These are phyloP conservation scores for Cladorrhinum sp. DNA, from an alignment of 2,329 filamentous ascomycete species.

Conservation along the genomic window DNA sequence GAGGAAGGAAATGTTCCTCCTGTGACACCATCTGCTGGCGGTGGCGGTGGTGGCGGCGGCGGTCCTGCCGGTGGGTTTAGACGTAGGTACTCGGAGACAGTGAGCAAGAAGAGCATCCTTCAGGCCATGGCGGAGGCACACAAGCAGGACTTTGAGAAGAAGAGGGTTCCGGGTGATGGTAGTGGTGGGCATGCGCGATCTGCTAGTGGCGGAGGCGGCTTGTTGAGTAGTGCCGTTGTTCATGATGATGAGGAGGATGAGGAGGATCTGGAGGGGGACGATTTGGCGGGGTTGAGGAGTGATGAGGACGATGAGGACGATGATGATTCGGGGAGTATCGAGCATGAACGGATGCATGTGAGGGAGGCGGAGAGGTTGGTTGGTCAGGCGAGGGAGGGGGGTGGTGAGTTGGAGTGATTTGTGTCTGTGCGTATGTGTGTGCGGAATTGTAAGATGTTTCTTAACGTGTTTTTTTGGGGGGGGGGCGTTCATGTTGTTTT, in stretches of 20 bases:
- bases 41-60: constrained; percentile 6
- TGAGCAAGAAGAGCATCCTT: constrained; percentile 40
- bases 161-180: constrained; percentile 42
- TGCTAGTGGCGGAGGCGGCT: constrained; percentile 1
- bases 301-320: constrained; percentile 35
- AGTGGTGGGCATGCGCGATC: not conserved
- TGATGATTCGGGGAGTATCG: constrained; percentile 30
- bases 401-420: constrained; percentile 12
- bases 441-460: not conserved
- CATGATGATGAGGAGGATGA: constrained; percentile 19
- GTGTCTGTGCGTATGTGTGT: not conserved
- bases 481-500: too few species aligned
- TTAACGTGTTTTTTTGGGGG: too few species aligned
- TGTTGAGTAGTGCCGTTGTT: not conserved
- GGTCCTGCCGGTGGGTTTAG: constrained; percentile 23
- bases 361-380: constrained; percentile 28
- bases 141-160: constrained; percentile 87
- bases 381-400: constrained; percentile 10
- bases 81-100: constrained; percentile 34
- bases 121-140: constrained; percentile 80
- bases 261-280: constrained; percentile 9
- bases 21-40: not conserved
- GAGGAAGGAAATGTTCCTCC: constrained; percentile 15
- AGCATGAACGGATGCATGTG: constrained; percentile 30
- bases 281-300: constrained; percentile 13